Conservation (phyloP, 768 basidiomycete species). For the Collybiopsis confluens region DNA sequence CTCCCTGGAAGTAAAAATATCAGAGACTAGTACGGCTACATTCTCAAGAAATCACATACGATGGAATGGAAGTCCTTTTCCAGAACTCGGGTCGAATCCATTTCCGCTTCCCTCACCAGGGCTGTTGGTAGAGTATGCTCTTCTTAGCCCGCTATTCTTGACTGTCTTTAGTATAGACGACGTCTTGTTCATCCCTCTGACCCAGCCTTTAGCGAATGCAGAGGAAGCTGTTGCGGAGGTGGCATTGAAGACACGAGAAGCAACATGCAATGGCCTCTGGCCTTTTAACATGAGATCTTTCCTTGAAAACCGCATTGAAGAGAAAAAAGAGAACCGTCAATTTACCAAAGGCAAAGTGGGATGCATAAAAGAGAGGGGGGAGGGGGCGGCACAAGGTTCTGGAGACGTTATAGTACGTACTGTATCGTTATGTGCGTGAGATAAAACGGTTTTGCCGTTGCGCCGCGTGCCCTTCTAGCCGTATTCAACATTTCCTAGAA, state of each 20-base stretch:
- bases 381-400: background rate
- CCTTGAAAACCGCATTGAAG: constrained; percentile 36
- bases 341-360: background rate
- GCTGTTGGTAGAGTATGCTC: constrained; percentile 36
- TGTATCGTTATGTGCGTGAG: constrained; percentile 7
- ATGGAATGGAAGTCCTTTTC: constrained; percentile 43
- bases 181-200: constrained; percentile 49
- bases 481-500: background rate
- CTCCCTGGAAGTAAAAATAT: constrained; percentile 32
- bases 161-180: constrained; percentile 44
- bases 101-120: constrained; percentile 16
- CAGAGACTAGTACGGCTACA: background rate
- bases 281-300: constrained; percentile 48
- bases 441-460: background rate
- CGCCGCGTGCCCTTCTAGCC: background rate
- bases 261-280: constrained; percentile 53
- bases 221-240: constrained; percentile 44
- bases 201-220: constrained; percentile 48
- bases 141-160: constrained; percentile 29
- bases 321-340: background rate
- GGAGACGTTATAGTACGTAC: background rate
- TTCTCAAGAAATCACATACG: constrained; percentile 31
- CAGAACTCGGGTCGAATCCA: constrained; percentile 16
- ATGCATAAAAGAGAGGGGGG: background rate
- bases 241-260: constrained; percentile 49